Conservation (phyloP, 805 yeast genomes). For the Spathaspora hagerdaliae region DNA sequence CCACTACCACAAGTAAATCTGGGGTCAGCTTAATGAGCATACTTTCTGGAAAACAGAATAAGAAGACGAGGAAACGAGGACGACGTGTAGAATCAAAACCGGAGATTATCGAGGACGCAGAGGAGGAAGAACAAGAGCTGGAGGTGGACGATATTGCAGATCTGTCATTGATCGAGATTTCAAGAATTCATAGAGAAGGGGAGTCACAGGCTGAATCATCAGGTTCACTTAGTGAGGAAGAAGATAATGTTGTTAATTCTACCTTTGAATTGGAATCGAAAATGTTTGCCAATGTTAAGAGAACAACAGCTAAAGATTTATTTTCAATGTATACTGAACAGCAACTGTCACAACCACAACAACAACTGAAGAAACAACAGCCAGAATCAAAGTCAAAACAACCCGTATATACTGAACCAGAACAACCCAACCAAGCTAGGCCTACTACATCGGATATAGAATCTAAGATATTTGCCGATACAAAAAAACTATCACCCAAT, state of each 20-base stretch:
- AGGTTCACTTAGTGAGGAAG: neutral
- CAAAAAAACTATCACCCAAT: neutral
- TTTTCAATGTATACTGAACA: slow-evolving; percentile 9
- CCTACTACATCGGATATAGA: neutral
- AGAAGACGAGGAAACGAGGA: neutral
- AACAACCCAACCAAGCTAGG: no score
- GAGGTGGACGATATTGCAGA: neutral
- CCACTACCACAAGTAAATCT: neutral
- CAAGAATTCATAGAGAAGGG: neutral
- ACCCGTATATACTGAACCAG: no score
- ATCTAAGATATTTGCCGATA: neutral
- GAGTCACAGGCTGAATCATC: neutral
- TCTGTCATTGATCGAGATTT: no score
- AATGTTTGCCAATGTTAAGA: slow-evolving; percentile 12
- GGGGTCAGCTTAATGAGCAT: neutral
- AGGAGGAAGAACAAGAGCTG: neutral
- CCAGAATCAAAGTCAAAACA: no score
- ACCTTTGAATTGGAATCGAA: slow-evolving; percentile 16
- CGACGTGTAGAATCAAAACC: neutral
- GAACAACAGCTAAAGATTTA: slow-evolving; percentile 17
- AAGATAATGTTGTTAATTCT: neutral
- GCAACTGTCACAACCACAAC: no score
- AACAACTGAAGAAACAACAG: no score
- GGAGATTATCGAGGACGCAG: neutral
- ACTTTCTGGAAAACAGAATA: slow-evolving; percentile 1